phyloP scores from a whole-genome alignment of 2,329 filamentous ascomycete genomes.

The Endoconidiophora polonica region DNA sequence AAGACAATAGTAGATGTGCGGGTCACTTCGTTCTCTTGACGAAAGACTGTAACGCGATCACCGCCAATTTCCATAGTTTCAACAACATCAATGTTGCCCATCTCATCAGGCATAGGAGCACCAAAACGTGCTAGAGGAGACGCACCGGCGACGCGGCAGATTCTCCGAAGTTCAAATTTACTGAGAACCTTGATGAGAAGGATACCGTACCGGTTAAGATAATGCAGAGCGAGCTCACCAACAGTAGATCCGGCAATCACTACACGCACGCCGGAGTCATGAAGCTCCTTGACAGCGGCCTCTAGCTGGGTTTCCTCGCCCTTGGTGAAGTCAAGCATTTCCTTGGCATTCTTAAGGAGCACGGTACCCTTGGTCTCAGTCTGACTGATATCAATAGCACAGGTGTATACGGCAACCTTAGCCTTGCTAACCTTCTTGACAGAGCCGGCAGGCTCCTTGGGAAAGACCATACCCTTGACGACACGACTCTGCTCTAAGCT shows the following conservation, averaged over 20 bases:
- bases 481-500: constrained; percentile 87
- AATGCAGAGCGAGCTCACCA: constrained; percentile 90
- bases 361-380: constrained; percentile 99
- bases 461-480: constrained; percentile 96
- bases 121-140: constrained; percentile 91
- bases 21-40: constrained; percentile 85
- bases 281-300: constrained; percentile 78
- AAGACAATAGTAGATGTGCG: constrained; percentile 88
- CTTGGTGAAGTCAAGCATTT: constrained; percentile 97
- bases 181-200: constrained; percentile 92
- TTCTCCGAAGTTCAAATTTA: constrained; percentile 88
- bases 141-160: constrained; percentile 91
- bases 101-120: constrained; percentile 99
- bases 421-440: constrained; percentile 84
- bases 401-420: constrained; percentile 94
- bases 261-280: constrained; percentile 84
- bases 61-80: constrained; percentile 97
- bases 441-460: constrained; percentile 79
- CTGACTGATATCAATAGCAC: constrained; percentile 85
- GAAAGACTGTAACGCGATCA: constrained; percentile 94
- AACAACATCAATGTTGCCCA: constrained; percentile 85
- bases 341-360: constrained; percentile 87
- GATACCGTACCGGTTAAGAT: constrained; percentile 93
- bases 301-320: constrained; percentile 91
- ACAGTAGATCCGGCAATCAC: constrained; percentile 86